Evolutionary conservation across 2,329 filamentous ascomycete species (phyloP), one percentile per base, ranked within the genome.

Genomic region (Chaetomium olivaceum): DNA sequence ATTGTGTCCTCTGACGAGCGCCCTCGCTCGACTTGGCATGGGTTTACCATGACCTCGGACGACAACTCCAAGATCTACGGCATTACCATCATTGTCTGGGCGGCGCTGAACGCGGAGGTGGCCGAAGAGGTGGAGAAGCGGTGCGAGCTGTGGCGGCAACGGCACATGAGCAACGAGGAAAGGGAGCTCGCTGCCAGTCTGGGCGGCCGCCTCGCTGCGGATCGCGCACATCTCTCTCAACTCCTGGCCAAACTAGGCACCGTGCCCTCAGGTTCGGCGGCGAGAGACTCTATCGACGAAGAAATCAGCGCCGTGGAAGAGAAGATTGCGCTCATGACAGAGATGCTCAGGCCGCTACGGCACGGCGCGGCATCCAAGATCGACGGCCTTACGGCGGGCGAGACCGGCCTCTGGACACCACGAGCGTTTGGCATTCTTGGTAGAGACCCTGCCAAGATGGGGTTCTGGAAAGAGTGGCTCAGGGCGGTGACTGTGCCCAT

Each of bases 391-490:
- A 98, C 94, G 0, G 92, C 96, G 70, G 93, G 94, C 52, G 95
- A 98, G 76, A 97, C 92, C 61, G 95, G 94, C 2, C 88, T 98
- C 67, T 99, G 95, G 95, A 93, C 92, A 59, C 95, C 95, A 21
- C 86, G 95, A 69, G 93, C 94, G 1, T 99, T 96, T 75, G 95
- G 95, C 65, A 89, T 99, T 68, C 83, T 99, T 68, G 95, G 95
- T 39, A 86, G 91, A 68, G 95, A 99, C 75, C 83, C 84, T 14
- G 89, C 88, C 67, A 86, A 96, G 79, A 93, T 93, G 69, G 87
- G 88, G 36, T 98, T 99, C 79, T 99, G 94, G 93, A 98, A 98
- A 77, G 95, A 99, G 76, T 99, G 95, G 95, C 85, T 99, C 57
- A 90, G 92, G 77, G 93, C 94, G 7, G 86, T 98, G 11, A 83